These are phyloP conservation scores for Taphrina communis DNA, from an alignment of 1,139 yeast genomes.

Conservation along the genomic window DNA sequence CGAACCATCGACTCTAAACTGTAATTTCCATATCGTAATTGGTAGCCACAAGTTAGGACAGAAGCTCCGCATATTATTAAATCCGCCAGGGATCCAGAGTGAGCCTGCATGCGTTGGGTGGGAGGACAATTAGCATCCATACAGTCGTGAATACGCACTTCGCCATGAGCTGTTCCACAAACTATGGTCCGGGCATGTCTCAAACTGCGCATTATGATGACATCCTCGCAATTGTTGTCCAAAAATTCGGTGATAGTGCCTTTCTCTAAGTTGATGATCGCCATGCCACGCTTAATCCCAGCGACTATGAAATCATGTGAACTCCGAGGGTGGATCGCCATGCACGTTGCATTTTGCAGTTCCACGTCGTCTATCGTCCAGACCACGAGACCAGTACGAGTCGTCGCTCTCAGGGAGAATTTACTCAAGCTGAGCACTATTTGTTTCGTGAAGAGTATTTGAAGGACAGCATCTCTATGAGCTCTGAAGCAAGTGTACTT, in stretches of 20 bases:
- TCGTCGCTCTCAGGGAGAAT: conserved; percentile 51
- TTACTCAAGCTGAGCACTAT: conserved; percentile 51
- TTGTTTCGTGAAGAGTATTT: conserved; percentile 50
- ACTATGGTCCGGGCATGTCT: conserved; percentile 70
- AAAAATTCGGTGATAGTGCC: conserved; percentile 53
- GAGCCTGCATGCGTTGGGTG: conserved; percentile 70
- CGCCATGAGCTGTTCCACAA: conserved; percentile 71
- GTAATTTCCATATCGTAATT: conserved; percentile 43
- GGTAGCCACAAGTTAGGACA: conserved; percentile 75
- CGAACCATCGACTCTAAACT: conserved; percentile 80
- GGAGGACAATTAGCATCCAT: conserved; percentile 48
- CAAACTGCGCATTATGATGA: conserved; percentile 66
- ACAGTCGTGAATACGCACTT: conserved; percentile 48
- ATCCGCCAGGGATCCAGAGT: conserved; percentile 75
- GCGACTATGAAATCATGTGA: conserved; percentile 58
- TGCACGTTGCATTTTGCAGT: conserved; percentile 49
- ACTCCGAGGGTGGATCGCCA: conserved; percentile 51
- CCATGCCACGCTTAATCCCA: conserved; percentile 57
- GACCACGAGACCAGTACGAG: conserved; percentile 52
- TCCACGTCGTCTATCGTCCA: conserved; percentile 49
- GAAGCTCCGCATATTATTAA: conserved; percentile 78
- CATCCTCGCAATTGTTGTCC: conserved; percentile 51
- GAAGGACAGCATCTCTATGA: conserved; percentile 50
- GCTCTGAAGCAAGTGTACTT: conserved; percentile 56
- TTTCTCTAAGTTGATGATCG: conserved; percentile 67